Conservation (phyloP, 768 basidiomycete genomes). For the Megacollybia marginata region DNA sequence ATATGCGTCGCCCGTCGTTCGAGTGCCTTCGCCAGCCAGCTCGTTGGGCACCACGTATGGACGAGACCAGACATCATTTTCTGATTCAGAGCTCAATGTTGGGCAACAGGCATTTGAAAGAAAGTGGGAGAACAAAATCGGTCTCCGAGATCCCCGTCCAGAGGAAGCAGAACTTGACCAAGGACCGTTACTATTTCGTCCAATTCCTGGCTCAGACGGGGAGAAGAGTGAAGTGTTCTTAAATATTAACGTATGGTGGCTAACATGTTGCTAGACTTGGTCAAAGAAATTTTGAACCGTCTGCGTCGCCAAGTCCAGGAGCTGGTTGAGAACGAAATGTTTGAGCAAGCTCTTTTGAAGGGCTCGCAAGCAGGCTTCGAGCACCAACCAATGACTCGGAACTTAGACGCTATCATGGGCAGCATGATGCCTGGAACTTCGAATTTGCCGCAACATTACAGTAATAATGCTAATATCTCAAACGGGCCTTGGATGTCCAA, state of each 20-base stretch:
- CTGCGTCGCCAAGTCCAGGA: constrained; percentile 30
- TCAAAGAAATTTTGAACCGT: constrained; percentile 27
- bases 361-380: constrained; percentile 40
- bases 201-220: not conserved
- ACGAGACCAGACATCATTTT: constrained; percentile 37
- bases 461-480: constrained; percentile 12
- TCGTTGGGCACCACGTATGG: constrained; percentile 41
- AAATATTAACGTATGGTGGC: too few species aligned
- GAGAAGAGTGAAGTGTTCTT: not conserved
- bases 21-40: constrained; percentile 43
- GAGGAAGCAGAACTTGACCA: not conserved
- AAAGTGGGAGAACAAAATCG: constrained; percentile 34
- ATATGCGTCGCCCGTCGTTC: constrained; percentile 41
- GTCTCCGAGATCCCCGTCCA: constrained; percentile 24
- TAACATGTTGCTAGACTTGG: constrained; percentile 15
- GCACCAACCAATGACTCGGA: constrained; percentile 32
- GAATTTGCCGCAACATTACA: constrained; percentile 7
- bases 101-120: constrained; percentile 31
- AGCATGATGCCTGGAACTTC: constrained; percentile 37
- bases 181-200: not conserved
- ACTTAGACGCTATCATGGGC: constrained; percentile 43
- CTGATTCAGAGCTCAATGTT: constrained; percentile 34
- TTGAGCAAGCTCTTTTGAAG: constrained; percentile 38
- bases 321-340: constrained; percentile 41
- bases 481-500: constrained; percentile 26